Conservation (phyloP, 495 filamentous ascomycete genomes). For the Parathielavia hyrcaniae region DNA sequence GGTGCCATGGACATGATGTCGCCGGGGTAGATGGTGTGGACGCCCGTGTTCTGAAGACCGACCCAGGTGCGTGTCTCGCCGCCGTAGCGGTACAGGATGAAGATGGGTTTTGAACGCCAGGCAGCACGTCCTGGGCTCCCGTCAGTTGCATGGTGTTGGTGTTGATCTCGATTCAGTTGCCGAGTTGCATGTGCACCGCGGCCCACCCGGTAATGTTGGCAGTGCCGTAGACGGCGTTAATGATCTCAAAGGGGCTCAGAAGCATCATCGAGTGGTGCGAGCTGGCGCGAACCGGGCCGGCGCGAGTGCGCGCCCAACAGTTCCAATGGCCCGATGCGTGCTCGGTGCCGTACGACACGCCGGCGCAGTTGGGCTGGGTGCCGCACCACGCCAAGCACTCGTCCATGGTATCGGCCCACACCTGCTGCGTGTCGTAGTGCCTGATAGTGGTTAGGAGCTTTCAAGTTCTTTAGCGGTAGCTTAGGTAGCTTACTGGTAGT, state of each 20-base stretch:
- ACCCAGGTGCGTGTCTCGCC: slow-evolving; percentile 3
- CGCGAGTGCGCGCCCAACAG: background rate
- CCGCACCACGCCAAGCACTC: background rate
- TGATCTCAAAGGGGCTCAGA: slow-evolving; percentile 6
- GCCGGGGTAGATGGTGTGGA: background rate
- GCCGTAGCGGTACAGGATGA: slow-evolving; percentile 13
- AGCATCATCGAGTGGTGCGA: slow-evolving; percentile 5
- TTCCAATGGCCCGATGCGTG: background rate
- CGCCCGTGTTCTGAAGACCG: background rate
- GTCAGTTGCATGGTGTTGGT: background rate
- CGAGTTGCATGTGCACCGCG: background rate
- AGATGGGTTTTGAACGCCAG: slow-evolving; percentile 1
- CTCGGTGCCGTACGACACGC: background rate
- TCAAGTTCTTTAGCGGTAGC: too few species aligned
- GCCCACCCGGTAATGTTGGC: slow-evolving; percentile 8
- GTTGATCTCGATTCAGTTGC: slow-evolving; percentile 9
- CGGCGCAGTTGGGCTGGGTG: background rate
- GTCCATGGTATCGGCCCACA: background rate
- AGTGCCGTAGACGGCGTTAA: slow-evolving; percentile 6
- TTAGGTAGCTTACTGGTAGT: too few species aligned
- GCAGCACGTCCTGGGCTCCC: background rate
- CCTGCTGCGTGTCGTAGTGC: background rate
- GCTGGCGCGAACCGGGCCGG: background rate
- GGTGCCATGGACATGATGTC: background rate
- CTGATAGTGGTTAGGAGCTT: too few species aligned